Evolutionary conservation across 768 basidiomycete species (phyloP).

Genomic region (Austroboletus festivus): DNA sequence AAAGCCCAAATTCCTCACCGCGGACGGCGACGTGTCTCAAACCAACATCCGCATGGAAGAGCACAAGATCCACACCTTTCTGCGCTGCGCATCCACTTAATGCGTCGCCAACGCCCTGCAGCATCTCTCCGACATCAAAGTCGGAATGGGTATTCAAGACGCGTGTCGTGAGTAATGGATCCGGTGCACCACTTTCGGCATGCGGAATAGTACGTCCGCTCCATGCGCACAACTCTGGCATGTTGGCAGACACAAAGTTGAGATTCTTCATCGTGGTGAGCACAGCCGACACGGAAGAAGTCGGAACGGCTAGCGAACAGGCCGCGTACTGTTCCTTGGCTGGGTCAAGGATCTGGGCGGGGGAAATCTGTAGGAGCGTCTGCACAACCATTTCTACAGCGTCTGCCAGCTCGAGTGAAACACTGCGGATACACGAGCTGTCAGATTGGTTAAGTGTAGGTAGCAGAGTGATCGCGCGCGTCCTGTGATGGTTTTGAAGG

Average conservation of each 20-base stretch:
- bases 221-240: conserved; percentile 41
- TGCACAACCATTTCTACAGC: conserved; percentile 88
- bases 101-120: conserved; percentile 87
- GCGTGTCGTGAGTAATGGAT: conserved; percentile 19
- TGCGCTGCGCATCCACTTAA: conserved; percentile 81
- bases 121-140: conserved; percentile 88
- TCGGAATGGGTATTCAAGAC: conserved; percentile 41
- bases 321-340: conserved; percentile 91
- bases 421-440: conserved; percentile 50
- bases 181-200: conserved; percentile 15
- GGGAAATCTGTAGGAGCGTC: conserved; percentile 86
- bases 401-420: conserved; percentile 88
- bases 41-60: conserved; percentile 86
- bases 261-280: conserved; percentile 91
- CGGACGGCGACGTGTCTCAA: conserved; percentile 83
- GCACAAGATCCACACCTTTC: conserved; percentile 82
- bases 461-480: conserved; percentile 6
- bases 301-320: conserved; percentile 83
- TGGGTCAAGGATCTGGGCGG: conserved; percentile 87
- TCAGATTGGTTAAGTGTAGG: conserved; percentile 19
- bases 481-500: conserved; percentile 65
- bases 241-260: conserved; percentile 89
- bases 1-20: conserved; percentile 82
- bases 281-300: conserved; percentile 82
- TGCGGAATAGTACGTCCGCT: conserved; percentile 13